A percentile compares a stretch with the other conserved stretches of the same genome.
Conservation (phyloP, 1,139 yeast species). For the Debaryomyces subglobosus region DNA sequence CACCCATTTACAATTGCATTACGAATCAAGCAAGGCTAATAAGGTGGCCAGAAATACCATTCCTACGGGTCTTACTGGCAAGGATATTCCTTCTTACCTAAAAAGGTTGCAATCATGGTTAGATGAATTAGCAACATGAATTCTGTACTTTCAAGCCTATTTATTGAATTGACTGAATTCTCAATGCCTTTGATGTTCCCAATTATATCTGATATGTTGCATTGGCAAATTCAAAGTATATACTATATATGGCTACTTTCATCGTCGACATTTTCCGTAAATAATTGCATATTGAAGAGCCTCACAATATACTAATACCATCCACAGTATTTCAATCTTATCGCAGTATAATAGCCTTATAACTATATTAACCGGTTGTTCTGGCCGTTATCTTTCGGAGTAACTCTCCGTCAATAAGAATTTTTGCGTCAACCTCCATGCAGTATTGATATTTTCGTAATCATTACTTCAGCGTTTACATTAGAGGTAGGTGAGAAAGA, state of each 20-base stretch:
- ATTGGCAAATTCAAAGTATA: not conserved
- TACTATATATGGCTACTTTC: not conserved
- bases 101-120: constrained; percentile 23
- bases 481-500: too few relatives aligned
- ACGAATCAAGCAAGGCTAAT: constrained; percentile 30
- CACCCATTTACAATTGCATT: constrained; percentile 27
- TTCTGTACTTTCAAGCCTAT: not conserved
- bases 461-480: too few relatives aligned
- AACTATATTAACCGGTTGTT: not conserved
- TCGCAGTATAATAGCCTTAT: not conserved
- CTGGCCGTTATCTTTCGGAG: not conserved
- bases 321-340: not conserved
- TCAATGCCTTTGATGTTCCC: not conserved
- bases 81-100: constrained; percentile 24
- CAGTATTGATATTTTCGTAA: too few relatives aligned
- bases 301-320: not conserved
- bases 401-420: not conserved
- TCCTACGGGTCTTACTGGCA: constrained; percentile 30
- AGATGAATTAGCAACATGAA: not conserved
- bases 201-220: not conserved
- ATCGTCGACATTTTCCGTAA: not conserved
- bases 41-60: constrained; percentile 32
- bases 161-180: not conserved
- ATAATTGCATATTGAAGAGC: not conserved
- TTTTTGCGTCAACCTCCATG: not conserved